Base-by-base conservation (phyloP, 2,329 filamentous ascomycete species). In the Botrytis medusae region DNA sequence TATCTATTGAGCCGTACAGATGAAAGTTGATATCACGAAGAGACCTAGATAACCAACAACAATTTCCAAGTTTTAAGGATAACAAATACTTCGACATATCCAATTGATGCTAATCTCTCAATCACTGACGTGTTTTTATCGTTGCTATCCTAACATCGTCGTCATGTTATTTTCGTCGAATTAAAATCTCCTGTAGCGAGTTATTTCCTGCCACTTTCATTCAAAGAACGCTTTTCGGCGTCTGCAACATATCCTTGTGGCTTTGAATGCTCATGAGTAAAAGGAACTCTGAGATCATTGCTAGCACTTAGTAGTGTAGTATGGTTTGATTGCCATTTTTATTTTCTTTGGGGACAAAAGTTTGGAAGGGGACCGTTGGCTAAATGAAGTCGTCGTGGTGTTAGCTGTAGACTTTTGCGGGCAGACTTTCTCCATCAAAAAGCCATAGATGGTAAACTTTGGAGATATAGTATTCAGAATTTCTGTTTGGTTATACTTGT, bases 401-500 rank as follows among this genome's bases (percentile, higher is more conserved):
- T 6, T 14, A 18, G 70, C 25, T n/a, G 25, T 14, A 54, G 7
- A 73, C 20, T n/a, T 54, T 70, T 37, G n/a, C 22, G 6, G 57
- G 25, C 5, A 40, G 4, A 44, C 14, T 51, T 62, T 62, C 57
- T 64, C 44, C 32, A 42, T 37, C 5, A 5, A 8, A 40, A 32
- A 61, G 59, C 40, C 59, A 73, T 32, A 65, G 2, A 70, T 74
- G 51, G 59, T 18, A 72, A n/a, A 34, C 20, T 85, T 85, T 73
- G 81, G 81, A 73, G 84, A 79, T 0, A 84, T 6, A 20, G 4
- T 1, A 8, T 2, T 65, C 70, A 74, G 20, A 64, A 40, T 42
- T 54, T 2, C 16, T 37, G 32, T 7, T 71, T 63, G 37, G 74
- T 32, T 20, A 76, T 34, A 8, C 67, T 63, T 25, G 70, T 68